phyloP scores from a whole-genome alignment of 1,284 basidiomycete species.

The Tilletia indica region DNA sequence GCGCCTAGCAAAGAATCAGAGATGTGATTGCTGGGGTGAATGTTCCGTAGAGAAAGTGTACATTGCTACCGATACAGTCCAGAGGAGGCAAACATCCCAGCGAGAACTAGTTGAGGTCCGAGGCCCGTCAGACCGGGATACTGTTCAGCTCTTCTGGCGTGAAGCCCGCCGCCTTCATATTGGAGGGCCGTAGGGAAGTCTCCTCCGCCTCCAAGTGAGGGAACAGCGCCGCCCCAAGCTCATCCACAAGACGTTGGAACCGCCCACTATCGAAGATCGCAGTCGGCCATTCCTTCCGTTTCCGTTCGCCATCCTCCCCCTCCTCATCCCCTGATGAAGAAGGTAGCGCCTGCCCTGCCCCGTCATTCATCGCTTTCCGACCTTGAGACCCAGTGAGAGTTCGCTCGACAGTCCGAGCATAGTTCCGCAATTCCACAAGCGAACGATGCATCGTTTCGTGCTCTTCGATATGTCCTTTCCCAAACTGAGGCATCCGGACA shows the following conservation, averaged over 20 bases:
- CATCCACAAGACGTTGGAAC: conserved; percentile 23
- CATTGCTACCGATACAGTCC: background rate
- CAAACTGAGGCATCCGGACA: conserved; percentile 40
- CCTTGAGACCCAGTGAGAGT: conserved; percentile 15
- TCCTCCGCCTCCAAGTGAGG: conserved; percentile 43
- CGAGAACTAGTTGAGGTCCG: background rate
- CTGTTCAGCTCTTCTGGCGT: background rate
- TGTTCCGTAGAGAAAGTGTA: too few relatives aligned
- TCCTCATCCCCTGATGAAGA: conserved; percentile 19
- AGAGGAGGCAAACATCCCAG: background rate
- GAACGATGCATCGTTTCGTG: conserved; percentile 36
- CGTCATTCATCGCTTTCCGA: conserved; percentile 1
- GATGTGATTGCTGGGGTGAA: too few relatives aligned
- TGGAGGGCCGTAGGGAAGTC: conserved; percentile 30
- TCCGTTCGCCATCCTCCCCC: conserved; percentile 21
- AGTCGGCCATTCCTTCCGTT: conserved; percentile 23
- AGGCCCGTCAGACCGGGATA: background rate
- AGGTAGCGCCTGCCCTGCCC: conserved; percentile 12
- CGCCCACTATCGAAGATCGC: conserved; percentile 31
- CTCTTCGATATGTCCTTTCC: conserved; percentile 31
- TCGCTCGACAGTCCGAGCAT: conserved; percentile 13
- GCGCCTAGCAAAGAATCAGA: too few relatives aligned
- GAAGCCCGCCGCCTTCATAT: conserved; percentile 34
- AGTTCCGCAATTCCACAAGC: conserved; percentile 27
- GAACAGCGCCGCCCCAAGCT: conserved; percentile 30